Conservation (phyloP, 768 basidiomycete genomes). For the Lactarius tabidus region DNA sequence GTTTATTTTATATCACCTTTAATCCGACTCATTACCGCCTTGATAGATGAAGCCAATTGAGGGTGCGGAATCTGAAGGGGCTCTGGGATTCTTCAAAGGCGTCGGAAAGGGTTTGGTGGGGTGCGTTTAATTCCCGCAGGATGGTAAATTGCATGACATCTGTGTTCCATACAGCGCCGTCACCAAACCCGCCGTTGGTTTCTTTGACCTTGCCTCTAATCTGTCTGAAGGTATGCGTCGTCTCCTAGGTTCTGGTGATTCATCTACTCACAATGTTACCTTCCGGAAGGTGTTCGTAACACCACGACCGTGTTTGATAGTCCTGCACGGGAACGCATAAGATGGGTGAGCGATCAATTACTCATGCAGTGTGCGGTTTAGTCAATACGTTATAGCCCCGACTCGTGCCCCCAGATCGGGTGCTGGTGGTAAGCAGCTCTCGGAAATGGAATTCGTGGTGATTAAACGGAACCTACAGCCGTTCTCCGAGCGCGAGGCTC, state of each 20-base stretch:
- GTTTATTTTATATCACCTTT: constrained; percentile 27
- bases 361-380: constrained; percentile 1
- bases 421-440: constrained; percentile 62
- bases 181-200: constrained; percentile 95
- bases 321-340: constrained; percentile 79
- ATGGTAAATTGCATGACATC: not conserved
- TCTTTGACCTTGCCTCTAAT: constrained; percentile 94
- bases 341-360: constrained; percentile 50
- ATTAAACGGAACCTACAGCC: constrained; percentile 46
- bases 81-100: constrained; percentile 96
- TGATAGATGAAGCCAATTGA: constrained; percentile 91
- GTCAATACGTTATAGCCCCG: constrained; percentile 54
- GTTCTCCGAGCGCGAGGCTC: constrained; percentile 83
- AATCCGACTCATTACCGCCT: not conserved
- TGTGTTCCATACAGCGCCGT: constrained; percentile 57
- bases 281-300: constrained; percentile 78
- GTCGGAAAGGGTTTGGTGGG: constrained; percentile 95
- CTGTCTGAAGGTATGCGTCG: constrained; percentile 72
- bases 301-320: constrained; percentile 98
- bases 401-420: constrained; percentile 80
- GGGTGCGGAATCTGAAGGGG: constrained; percentile 92
- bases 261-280: not conserved
- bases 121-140: constrained; percentile 38
- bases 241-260: constrained; percentile 3
- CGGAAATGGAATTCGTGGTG: not conserved